Evolutionary conservation across 257 asterid species (phyloP).

Genomic region (Verbena officinalis): DNA sequence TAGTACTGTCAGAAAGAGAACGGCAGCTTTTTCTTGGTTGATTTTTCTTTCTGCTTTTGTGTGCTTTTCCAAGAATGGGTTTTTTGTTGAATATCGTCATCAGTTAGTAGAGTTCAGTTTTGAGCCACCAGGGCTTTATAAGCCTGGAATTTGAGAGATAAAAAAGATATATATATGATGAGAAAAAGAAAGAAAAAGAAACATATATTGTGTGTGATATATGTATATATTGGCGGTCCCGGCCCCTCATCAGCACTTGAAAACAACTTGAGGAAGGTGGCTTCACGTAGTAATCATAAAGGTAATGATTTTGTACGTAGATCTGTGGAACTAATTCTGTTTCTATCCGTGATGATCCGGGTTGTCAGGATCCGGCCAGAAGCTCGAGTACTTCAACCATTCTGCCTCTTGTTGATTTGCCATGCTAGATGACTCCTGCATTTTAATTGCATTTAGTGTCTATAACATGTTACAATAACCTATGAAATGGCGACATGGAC

Average conservation of each 20-base stretch:
- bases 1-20: constrained; percentile 50
- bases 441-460: no score
- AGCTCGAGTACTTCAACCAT: constrained; percentile 92
- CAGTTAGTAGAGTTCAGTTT: constrained; percentile 42
- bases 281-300: constrained; percentile 38
- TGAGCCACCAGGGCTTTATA: constrained; percentile 25
- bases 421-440: constrained; percentile 74
- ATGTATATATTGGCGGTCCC: constrained; percentile 34
- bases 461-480: no score
- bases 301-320: constrained; percentile 35
- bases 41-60: constrained; percentile 32
- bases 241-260: constrained; percentile 28
- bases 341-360: constrained; percentile 88
- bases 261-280: constrained; percentile 38
- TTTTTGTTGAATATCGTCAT: constrained; percentile 38
- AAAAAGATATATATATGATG: constrained; percentile 23
- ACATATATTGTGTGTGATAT: constrained; percentile 21
- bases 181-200: constrained; percentile 23
- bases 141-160: constrained; percentile 19
- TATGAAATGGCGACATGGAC: no score
- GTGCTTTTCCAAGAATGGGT: constrained; percentile 62
- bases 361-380: constrained; percentile 96
- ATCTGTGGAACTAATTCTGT: constrained; percentile 26
- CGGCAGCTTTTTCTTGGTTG: constrained; percentile 54
- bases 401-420: constrained; percentile 83